Base-by-base conservation (phyloP, 306 rosid genomes). In the Nissolia schottii region DNA sequence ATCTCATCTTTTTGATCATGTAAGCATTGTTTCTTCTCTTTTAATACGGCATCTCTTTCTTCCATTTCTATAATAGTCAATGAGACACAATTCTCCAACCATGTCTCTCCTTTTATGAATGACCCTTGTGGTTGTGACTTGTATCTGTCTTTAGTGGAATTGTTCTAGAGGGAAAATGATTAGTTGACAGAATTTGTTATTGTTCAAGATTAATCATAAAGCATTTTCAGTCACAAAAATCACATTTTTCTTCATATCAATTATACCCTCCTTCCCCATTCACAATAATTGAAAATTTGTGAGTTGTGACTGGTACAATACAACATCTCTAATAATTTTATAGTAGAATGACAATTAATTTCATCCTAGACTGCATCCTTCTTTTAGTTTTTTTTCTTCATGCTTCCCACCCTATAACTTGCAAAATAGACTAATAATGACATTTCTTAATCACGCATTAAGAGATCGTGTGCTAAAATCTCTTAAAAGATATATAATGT, bases 21-120 rank as follows among this genome's bases (percentile, higher is more conserved):
- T 75, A 84, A 79, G 55, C 25, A 46, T 50, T n/a, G 72, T 77
- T 73, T 77, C 61, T 64, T 65, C 25, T 75, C 77, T 72, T 73
- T 54, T 35, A 64, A 75, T 58, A 77, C 65, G 4, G 7, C 74
- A 60, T 49, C 57, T 25, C 55, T 64, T 79, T 79, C 74, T 41
- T 70, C 68, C 64, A 72, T 67, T 50, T 22, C 61, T 20, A 38
- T 50, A 77, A 58, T 55, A 55, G 64, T 54, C 81, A 75, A 77
- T 7, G 48, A 37, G 81, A 77, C 49, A 48, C 69, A 70, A 54
- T 51, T 77, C 58, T 62, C 73, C 63, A 81, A 48, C 62, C 38
- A 75, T 28, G 43, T 54, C 67, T 75, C 70, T 71, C 71, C 54
- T 54, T 58, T 78, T 22, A 24, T 67, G n/a, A n/a, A n/a, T n/a